These are phyloP conservation scores for Kondoa malvinella DNA, from an alignment of 768 basidiomycete species.

Conservation along the genomic window DNA sequence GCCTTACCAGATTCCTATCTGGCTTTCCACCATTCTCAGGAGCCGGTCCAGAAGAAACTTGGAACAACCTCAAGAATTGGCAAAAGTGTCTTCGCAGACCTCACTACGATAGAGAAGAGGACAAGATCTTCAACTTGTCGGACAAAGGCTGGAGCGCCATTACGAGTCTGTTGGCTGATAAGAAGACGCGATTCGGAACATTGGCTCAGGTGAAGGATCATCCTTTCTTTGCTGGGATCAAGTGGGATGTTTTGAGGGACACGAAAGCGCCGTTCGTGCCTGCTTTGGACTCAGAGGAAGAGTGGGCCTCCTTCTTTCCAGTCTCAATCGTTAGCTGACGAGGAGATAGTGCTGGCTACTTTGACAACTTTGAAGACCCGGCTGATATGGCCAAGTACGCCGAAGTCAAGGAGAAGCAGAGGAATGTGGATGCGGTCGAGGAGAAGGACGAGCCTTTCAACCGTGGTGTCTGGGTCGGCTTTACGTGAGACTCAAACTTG, in stretches of 20 bases:
- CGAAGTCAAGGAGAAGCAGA: conserved; percentile 92
- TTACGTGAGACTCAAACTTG: conserved; percentile 14
- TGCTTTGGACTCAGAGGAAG: conserved; percentile 78
- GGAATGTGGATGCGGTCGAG: conserved; percentile 73
- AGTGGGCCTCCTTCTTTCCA: conserved; percentile 30
- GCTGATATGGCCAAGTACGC: conserved; percentile 94
- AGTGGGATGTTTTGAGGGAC: conserved; percentile 64
- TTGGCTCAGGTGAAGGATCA: conserved; percentile 55
- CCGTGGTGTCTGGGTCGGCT: conserved; percentile 29
- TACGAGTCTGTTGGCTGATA: conserved; percentile 76
- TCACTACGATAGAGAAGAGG: conserved; percentile 87
- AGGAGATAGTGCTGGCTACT: conserved; percentile 19
- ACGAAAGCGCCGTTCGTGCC: conserved; percentile 75
- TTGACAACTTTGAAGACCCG: conserved; percentile 22
- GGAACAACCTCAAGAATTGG: conserved; percentile 99
- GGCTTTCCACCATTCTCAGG: conserved; percentile 98
- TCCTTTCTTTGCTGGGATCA: conserved; percentile 60
- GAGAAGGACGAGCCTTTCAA: conserved; percentile 55
- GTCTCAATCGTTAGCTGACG: neutral
- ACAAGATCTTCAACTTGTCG: conserved; percentile 84
- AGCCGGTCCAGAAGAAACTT: conserved; percentile 86
- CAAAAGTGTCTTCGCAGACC: conserved; percentile 75
- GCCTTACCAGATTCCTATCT: conserved; percentile 45
- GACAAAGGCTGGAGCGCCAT: conserved; percentile 91
- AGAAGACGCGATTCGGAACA: conserved; percentile 58